Evolutionary conservation across 192 early-diverging fungal genomes (phyloP), one percentile per base, ranked within the genome.

Genomic region (Backusella liffmaniae): DNA sequence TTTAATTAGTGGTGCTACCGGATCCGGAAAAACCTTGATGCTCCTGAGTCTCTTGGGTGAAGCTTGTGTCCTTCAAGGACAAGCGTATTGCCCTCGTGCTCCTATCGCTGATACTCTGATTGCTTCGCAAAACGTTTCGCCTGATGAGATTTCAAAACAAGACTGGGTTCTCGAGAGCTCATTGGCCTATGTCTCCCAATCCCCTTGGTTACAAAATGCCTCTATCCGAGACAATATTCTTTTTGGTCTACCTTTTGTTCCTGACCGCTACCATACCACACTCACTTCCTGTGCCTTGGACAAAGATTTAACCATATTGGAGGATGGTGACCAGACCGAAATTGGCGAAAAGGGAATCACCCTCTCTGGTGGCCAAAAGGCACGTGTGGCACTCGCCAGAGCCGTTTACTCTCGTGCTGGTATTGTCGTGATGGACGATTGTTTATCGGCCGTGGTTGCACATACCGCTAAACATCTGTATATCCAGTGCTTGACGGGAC

Each of bases 291-390:
- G 97, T 82, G 91, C 94, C 8, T 85, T 99, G 30, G 82, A 79
- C 10, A 88, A 85, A 8, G 97, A 99, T 82, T 80, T 99, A 37
- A 89, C 87, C 12, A 91, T 93, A 13, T 76, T 97, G 67, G 86
- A 92, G 21, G 92, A 89, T 18, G 95, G 95, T 10, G 97, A 99
- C 76, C 74, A 88, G 75, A 96, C 94, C 0, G 82, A 86, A 59
- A 83, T 93, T 80, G 96, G 94, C 46, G 96, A 96, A 78, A 93
- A 94, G 75, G 94, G 95, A 29, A 85, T 95, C 5, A 92, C 91
- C 0, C 85, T 97, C 16, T 92, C 91, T 39, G 37, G 37, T 39
- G 37, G 37, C 1, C 37, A 39, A 39, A 39, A 39, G 10, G 37
- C 37, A 10, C 84, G 96, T 30, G 89, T 99, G 39, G 83, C 94